These are phyloP conservation scores for Alternaria brassicae DNA, from an alignment of 2,329 filamentous ascomycete genomes.

Conservation along the genomic window DNA sequence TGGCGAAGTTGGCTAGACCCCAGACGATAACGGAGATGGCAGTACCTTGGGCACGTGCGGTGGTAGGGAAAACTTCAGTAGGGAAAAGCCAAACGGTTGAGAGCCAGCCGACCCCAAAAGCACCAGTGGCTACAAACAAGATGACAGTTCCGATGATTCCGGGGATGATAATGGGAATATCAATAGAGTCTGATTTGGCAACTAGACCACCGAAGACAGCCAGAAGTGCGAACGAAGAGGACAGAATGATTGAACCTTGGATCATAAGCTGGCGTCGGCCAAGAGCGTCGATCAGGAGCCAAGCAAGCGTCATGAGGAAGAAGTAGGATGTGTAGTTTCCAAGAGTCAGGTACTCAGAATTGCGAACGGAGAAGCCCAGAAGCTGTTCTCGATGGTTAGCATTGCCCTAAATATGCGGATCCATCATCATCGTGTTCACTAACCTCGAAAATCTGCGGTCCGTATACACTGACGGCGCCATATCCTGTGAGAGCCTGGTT, in stretches of 20 bases:
- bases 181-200: slow-evolving; percentile 46
- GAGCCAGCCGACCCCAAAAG: slow-evolving; percentile 68
- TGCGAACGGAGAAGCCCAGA: slow-evolving; percentile 61
- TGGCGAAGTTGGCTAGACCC: slow-evolving; percentile 65
- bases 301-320: slow-evolving; percentile 66
- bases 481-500: slow-evolving; percentile 67
- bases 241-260: slow-evolving; percentile 59
- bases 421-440: not conserved
- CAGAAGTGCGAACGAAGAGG: slow-evolving; percentile 60
- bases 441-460: slow-evolving; percentile 67
- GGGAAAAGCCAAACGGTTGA: slow-evolving; percentile 67
- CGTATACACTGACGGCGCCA: slow-evolving; percentile 68
- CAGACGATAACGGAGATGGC: slow-evolving; percentile 63
- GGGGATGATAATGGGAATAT: slow-evolving; percentile 52
- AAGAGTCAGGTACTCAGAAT: slow-evolving; percentile 64
- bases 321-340: slow-evolving; percentile 69
- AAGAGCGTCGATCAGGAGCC: slow-evolving; percentile 64
- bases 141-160: slow-evolving; percentile 61
- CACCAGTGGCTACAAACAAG: slow-evolving; percentile 65
- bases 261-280: slow-evolving; percentile 63
- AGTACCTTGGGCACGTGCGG: slow-evolving; percentile 62
- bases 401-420: not conserved
- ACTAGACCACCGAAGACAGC: slow-evolving; percentile 60
- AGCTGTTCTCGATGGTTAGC: slow-evolving; percentile 64
- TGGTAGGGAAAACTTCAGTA: slow-evolving; percentile 65